Conservation (phyloP, 805 yeast genomes). For the Wickerhamomyces strasburgensis region DNA sequence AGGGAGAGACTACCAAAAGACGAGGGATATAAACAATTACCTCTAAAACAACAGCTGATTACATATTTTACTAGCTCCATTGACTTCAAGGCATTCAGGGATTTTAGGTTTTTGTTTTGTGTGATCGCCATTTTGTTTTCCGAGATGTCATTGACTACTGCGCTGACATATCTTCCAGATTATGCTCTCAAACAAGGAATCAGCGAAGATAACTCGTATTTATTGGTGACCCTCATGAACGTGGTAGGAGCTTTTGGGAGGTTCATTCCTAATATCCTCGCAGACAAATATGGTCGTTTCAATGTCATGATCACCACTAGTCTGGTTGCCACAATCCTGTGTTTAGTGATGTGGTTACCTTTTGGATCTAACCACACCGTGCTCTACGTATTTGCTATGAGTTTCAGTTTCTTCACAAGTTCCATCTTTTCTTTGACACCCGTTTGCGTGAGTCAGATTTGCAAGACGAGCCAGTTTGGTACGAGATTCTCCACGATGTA, state of each 20-base stretch:
- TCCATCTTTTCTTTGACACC: constrained; percentile 33
- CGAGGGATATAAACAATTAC: constrained; percentile 22
- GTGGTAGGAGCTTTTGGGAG: constrained; percentile 31
- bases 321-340: constrained; percentile 30
- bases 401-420: constrained; percentile 49
- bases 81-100: constrained; percentile 37
- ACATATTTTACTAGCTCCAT: constrained; percentile 23
- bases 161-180: constrained; percentile 46
- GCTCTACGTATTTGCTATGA: constrained; percentile 35
- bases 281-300: constrained; percentile 40
- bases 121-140: constrained; percentile 39
- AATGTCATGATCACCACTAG: constrained; percentile 37
- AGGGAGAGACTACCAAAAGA: constrained; percentile 40
- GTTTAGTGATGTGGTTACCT: constrained; percentile 33
- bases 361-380: constrained; percentile 29
- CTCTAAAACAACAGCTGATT: constrained; percentile 22
- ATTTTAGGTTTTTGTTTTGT: constrained; percentile 37
- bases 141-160: constrained; percentile 42
- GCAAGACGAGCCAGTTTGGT: constrained; percentile 47
- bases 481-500: constrained; percentile 51
- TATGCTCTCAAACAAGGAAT: constrained; percentile 29
- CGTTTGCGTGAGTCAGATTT: constrained; percentile 52
- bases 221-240: constrained; percentile 38
- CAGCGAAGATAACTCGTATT: constrained; percentile 30
- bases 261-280: constrained; percentile 28